Base-by-base conservation (phyloP, 352 stramenopile genomes). In the Phytophthora fragariaefolia region DNA sequence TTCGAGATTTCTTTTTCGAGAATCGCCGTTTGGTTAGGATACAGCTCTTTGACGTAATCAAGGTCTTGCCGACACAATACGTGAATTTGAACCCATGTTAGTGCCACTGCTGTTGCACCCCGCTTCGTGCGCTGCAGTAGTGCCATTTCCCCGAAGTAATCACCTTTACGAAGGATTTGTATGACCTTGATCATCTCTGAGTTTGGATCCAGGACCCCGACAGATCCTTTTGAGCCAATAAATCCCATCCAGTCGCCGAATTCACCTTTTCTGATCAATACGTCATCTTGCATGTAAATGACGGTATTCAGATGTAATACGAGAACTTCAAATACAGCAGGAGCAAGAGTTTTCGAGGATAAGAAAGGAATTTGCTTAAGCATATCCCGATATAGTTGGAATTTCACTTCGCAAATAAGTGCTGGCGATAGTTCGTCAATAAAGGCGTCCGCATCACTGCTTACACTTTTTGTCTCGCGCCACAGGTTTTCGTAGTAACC, bases 91-190 rank as follows among this genome's bases (percentile, higher is more conserved):
- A 91, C 82, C 82, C 82, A 91, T n/a, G 80, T 81, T 12, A 91
- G 69, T 5, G 85, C 85, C n/a, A 90, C 73, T 20, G 80, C 71
- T 4, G 83, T 91, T 0, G 83, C 87, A 1, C 83, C 89, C 6
- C 85, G 78, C 54, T 85, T 88, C n/a, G 82, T 69, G 20, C 71
- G 59, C 40, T 93, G 83, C 32, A 93, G 58, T 28, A 93, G 53
- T 12, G 80, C 81, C 82, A 91, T 93, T 45, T 93, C 85, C 4
- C 83, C 85, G 59, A 93, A 90, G 61, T 92, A 93, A 26, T 93
- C 82, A 17, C 85, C 85, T 46, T 89, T 88, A 8, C 74, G 73
- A 32, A 93, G 71, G 22, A 91, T 88, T 15, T 81, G 66, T 6
- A 91, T 85, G 30, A 93, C 82, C 42, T 83, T 80, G 22, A 74